phyloP scores from a whole-genome alignment of 331 rosid species.

The Quercus lobata region DNA sequence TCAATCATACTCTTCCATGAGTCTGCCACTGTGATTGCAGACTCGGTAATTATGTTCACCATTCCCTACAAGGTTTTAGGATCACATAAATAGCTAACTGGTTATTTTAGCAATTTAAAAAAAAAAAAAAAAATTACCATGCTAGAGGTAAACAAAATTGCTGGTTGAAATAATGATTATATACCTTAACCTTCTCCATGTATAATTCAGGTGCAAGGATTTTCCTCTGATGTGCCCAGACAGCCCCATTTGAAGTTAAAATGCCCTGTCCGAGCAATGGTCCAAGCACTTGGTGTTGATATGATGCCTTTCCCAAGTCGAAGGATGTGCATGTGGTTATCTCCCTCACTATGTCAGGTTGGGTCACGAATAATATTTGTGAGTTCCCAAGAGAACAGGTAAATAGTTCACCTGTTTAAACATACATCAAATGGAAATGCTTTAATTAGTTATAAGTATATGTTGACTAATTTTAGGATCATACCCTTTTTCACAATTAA shows the following conservation, averaged over 20 bases:
- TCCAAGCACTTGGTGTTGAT: conserved; percentile 15
- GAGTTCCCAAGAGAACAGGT: conserved; percentile 31
- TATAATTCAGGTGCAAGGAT: conserved; percentile 41
- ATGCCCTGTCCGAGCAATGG: conserved; percentile 39
- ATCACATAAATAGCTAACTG: neutral
- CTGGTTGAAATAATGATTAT: neutral
- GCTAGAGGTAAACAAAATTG: neutral
- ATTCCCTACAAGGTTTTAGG: conserved; percentile 14
- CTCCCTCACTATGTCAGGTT: conserved; percentile 24
- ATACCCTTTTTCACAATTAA: too few species aligned
- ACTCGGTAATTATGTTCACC: conserved; percentile 25
- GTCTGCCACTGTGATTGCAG: conserved; percentile 21
- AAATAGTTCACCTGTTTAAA: conserved; percentile 25
- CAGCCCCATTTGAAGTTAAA: conserved; percentile 32
- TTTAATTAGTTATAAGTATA: neutral
- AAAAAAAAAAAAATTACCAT: neutral
- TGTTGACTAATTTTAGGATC: too few species aligned
- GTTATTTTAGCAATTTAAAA: neutral
- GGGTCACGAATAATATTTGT: conserved; percentile 23
- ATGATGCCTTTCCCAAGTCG: conserved; percentile 27
- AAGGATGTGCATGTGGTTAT: conserved; percentile 28
- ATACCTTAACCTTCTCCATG: conserved; percentile 42
- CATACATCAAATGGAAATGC: neutral
- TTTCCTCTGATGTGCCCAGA: conserved; percentile 38
- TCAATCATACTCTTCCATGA: conserved; percentile 23